Base-by-base conservation (phyloP, 331 rosid genomes). In the Prunus yedoensis region DNA sequence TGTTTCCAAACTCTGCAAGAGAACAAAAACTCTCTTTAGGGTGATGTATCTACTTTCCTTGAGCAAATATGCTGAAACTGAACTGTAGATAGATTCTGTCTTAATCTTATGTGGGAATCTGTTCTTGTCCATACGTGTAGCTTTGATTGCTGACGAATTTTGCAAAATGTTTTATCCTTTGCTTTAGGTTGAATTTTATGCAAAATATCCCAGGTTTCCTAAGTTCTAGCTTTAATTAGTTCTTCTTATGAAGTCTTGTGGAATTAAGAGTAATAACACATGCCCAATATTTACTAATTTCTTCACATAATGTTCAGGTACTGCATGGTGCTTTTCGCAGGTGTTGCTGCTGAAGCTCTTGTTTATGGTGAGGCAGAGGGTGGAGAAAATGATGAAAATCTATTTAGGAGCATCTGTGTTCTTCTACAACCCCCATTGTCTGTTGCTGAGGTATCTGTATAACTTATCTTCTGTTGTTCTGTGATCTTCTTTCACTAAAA, bases 281-380 rank as follows among this genome's bases (percentile, higher is more conserved):
- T 47, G 12, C 25, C 68, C 59, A 70, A 59, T 35, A 70, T 54
- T 71, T 60, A 68, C 75, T 83, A 66, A 75, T 81, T 30, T 62
- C 71, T 64, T 54, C 30, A 35, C 62, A 58, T 74, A 66, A 73
- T 66, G 28, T 87, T 78, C 78, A 94, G 99, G 90, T 94, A 94
- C 88, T 92, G 93, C 88, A 90, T 89, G 97, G 97, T 94, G 69
- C 97, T 94, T 80, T 94, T 92, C 84, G 91, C 99, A 14, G 97
- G 99, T 68, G 92, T 92, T 84, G 96, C 97, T 8, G 93, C 97
- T 46, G 99, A 92, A 85, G 99, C 93, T 81, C 97, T 94, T 66
- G 70, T 94, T 56, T 94, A 92, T 70, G 97, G 96, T 21, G 99
- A 94, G 79, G 96, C 96, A 61, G 97, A 94, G 87, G 99, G 99